Evolutionary conservation across 352 stramenopile species (phyloP), one percentile per base, ranked within the genome.

Genomic region (Blastocystis sp.): DNA sequence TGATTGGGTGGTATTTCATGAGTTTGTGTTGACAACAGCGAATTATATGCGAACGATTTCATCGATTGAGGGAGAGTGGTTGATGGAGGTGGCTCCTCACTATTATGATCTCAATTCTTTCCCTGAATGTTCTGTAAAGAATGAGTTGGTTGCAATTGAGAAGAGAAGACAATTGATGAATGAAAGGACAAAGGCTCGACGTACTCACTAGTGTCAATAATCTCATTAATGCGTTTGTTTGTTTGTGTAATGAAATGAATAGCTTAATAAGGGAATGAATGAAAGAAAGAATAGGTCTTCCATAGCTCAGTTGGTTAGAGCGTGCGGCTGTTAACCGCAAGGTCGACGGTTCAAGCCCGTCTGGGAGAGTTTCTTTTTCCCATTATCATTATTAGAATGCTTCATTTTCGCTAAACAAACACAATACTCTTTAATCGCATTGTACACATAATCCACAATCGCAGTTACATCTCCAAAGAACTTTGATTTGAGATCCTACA

Each of bases 21-120:
- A 99, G 90, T 99, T 99, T 90, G 96, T 98, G 54, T 92, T 98
- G 78, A 99, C 96, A 24, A 97, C 93, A 54, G 96, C 97, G 88
- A 98, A 99, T 90, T 99, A 97, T 91, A 98, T 99, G 90, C 92
- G 97, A 78, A 95, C 97, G 24, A 95, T 97, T 78, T 98, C 95
- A 43, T 93, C 93, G 65, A 95, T 97, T 43, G 92, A 92, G 78
- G 92, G 93, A 49, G 95, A 98, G 65, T 95, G 93, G 93, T 91
- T 96, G 78, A 90, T 95, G 71, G 91, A 95, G 24, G 92, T 97
- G 65, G 95, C 95, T 42, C 95, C 95, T n/a, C 95, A 98, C 91
- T 98, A 98, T 90, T 98, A 96, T 88, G 95, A 99, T 80, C 89
- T 98, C 29, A 91, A 94, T 54, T 98, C 98, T 86, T 98, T 98